Evolutionary conservation across 1,284 basidiomycete genomes (phyloP).

Genomic region (Heterobasidion occidentale): DNA sequence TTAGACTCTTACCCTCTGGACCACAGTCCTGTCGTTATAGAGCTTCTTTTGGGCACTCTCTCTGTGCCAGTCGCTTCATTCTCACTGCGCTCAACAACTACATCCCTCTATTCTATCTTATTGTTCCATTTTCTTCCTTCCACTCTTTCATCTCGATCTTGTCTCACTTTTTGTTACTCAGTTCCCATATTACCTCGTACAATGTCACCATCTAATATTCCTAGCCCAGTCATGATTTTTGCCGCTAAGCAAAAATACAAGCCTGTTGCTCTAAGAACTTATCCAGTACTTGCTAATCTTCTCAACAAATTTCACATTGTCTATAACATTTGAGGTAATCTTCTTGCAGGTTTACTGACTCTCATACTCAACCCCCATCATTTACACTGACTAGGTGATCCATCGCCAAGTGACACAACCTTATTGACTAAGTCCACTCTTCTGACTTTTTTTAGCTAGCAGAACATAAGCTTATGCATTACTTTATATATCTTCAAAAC

Average conservation of each 20-base stretch:
- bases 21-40: no score
- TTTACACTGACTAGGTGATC: neutral
- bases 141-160: no score
- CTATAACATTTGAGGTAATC: neutral
- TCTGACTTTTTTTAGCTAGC: slow-evolving; percentile 4
- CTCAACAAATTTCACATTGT: neutral
- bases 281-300: neutral
- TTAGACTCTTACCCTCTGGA: no score
- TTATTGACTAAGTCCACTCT: neutral
- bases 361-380: neutral
- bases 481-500: neutral
- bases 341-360: neutral
- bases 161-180: no score
- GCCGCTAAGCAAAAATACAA: neutral
- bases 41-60: no score
- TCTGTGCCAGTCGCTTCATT: no score
- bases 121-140: no score
- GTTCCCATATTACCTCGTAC: no score
- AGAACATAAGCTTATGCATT: neutral
- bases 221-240: neutral
- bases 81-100: no score
- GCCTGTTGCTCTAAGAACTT: neutral
- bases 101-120: neutral
- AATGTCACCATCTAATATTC: neutral
- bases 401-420: neutral